A percentile compares a stretch with the other conserved stretches of the same genome.
phyloP scores from a whole-genome alignment of 257 asterid genomes.

The Solanum gracilifrons region DNA sequence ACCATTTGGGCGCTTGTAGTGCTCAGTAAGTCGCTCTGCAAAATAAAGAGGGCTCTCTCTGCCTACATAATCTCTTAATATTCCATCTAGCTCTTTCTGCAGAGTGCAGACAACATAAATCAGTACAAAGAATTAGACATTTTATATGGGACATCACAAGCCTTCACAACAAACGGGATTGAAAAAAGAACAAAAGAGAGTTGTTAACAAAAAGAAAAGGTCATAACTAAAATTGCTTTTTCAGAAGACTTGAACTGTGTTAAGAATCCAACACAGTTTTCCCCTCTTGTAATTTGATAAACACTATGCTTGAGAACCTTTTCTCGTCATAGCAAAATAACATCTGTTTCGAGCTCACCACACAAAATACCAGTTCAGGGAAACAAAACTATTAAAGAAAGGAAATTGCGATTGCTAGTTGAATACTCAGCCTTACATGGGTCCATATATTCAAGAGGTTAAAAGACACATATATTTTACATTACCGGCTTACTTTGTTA shows the following conservation, averaged over 20 bases:
- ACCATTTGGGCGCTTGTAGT: conserved; percentile 59
- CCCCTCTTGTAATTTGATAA: neutral
- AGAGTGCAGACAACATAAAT: conserved; percentile 16
- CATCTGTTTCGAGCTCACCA: neutral
- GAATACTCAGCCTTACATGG: neutral
- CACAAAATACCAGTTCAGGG: neutral
- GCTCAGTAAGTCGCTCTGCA: conserved; percentile 84
- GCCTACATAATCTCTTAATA: conserved; percentile 87
- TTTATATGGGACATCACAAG: neutral
- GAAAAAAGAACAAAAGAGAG: neutral
- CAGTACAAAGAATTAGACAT: neutral
- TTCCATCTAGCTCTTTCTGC: conserved; percentile 76
- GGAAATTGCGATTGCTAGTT: neutral
- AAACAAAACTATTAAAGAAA: neutral
- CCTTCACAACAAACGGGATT: neutral
- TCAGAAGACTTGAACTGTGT: neutral
- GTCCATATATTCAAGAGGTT: neutral
- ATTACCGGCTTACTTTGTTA: neutral
- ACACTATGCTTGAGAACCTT: neutral
- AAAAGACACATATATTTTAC: neutral
- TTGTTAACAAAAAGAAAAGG: neutral
- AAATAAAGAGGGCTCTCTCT: conserved; percentile 92
- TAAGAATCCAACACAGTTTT: neutral
- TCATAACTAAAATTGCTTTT: neutral
- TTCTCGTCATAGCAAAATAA: neutral